phyloP scores from a whole-genome alignment of 2,329 filamentous ascomycete species.

The Alternaria incomplexa region DNA sequence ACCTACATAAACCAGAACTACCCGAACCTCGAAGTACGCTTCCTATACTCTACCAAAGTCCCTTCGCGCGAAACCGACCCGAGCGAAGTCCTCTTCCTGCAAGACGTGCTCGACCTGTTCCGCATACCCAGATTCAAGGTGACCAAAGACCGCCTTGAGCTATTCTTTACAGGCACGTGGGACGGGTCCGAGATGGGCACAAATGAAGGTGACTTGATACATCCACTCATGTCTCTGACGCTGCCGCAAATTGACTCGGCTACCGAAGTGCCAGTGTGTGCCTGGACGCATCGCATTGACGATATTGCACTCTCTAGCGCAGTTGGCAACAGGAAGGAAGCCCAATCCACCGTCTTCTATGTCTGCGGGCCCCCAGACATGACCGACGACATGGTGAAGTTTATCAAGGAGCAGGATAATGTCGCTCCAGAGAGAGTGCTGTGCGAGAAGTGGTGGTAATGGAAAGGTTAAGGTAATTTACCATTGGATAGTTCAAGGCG shows the following conservation, averaged over 20 bases:
- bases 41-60: constrained; percentile 68
- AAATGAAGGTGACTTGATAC: constrained; percentile 34
- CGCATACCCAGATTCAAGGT: constrained; percentile 32
- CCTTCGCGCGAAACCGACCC: constrained; percentile 37
- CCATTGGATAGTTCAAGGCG: not conserved
- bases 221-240: constrained; percentile 42
- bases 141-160: constrained; percentile 39
- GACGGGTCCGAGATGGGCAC: constrained; percentile 34
- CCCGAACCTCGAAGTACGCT: constrained; percentile 54
- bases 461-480: not conserved
- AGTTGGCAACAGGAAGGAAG: constrained; percentile 44
- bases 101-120: constrained; percentile 42
- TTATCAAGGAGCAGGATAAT: constrained; percentile 46
- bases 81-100: constrained; percentile 45
- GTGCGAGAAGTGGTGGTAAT: constrained; percentile 61
- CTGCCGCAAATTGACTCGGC: constrained; percentile 36
- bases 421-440: constrained; percentile 50
- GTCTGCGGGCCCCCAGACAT: constrained; percentile 58
- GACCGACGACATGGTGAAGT: constrained; percentile 55
- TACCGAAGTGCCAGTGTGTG: constrained; percentile 38
- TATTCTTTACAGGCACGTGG: constrained; percentile 47
- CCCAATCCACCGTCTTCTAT: constrained; percentile 51
- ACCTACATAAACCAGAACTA: constrained; percentile 61
- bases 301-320: constrained; percentile 49
- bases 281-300: constrained; percentile 43